Evolutionary conservation across 345 rosid genomes (phyloP).

Genomic region (Salix suchowensis): DNA sequence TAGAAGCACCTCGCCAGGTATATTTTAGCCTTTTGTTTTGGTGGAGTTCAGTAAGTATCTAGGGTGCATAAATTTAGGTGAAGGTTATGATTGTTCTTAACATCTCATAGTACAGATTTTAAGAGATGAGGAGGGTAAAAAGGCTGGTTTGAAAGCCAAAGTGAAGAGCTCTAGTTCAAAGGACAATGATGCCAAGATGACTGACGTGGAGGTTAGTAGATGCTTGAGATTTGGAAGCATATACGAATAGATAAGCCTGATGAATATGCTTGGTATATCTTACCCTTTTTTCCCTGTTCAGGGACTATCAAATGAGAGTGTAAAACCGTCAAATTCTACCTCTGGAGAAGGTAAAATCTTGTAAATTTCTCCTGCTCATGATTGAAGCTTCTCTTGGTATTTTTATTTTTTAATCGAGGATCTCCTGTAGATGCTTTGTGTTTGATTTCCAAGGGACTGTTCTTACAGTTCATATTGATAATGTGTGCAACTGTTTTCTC

Average conservation of each 20-base stretch:
- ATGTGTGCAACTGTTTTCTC: not conserved
- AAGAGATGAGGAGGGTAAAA: constrained; percentile 85
- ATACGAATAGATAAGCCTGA: not conserved
- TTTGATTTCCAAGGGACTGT: not conserved
- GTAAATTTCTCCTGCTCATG: not conserved
- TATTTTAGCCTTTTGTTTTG: constrained; percentile 8
- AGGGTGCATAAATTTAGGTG: not conserved
- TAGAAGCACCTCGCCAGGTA: constrained; percentile 93
- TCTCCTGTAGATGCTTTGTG: not conserved
- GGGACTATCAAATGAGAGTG: constrained; percentile 62
- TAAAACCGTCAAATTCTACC: constrained; percentile 53
- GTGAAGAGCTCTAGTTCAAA: constrained; percentile 53
- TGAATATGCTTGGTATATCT: not conserved
- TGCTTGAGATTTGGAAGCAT: not conserved
- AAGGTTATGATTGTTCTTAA: not conserved
- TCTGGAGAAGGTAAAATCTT: constrained; percentile 53
- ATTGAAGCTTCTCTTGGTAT: not conserved
- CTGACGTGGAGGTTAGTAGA: constrained; percentile 61
- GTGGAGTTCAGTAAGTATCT: not conserved
- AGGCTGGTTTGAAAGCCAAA: constrained; percentile 58
- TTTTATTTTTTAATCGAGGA: not conserved
- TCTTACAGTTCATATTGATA: not conserved
- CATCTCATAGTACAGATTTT: constrained; percentile 40
- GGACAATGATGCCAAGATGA: constrained; percentile 66
- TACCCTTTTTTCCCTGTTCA: constrained; percentile 22